Base-by-base conservation (phyloP, 257 asterid species). In the Gentiana dahurica region DNA sequence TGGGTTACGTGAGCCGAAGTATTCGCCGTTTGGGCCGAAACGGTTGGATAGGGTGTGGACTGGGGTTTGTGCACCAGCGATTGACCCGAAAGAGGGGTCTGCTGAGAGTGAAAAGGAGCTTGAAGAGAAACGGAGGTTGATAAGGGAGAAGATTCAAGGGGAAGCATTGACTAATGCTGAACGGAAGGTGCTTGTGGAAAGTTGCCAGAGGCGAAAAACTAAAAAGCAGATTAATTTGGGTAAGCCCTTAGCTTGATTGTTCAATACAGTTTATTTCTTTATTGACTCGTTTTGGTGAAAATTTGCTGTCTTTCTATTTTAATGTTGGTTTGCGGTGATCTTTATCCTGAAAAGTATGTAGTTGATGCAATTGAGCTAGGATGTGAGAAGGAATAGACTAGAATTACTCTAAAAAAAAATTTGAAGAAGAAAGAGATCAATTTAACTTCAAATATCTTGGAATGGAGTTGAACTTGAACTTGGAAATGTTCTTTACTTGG, bases 11-110 rank as follows among this genome's bases (percentile, higher is more conserved):
- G 95, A 73, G 68, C 97, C 98, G 12, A 91, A 83, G 72, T 87
- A 91, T 74, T 91, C 97, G 52, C 98, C 98, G 3, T 91, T 87
- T 56, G 97, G 98, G 7, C 98, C 98, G 55, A 83, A 73, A 3
- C 82, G 95, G 2, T 38, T 91, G 61, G 81, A 74, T 63, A 73
- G 98, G 66, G 82, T 45, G 0, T 91, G 97, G 98, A 85, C 98
- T 1, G 98, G 98, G 39, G 93, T 87, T 37, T 91, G 98, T 65
- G 95, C 97, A 49, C 95, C 98, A 12, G 94, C 80, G 9, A 68
- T 83, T 56, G 98, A 87, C 74, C 94, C 92, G 6, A 81, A 77
- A 47, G 81, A 47, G 72, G 83, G 86, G 72, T 69, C 84, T 2
- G 58, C 66, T 3, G 84, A 61, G 58, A 46, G 63, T 52, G 94